Evolutionary conservation across 164 flowering plant genomes (phyloP).

Genomic region (Annona cherimola): DNA sequence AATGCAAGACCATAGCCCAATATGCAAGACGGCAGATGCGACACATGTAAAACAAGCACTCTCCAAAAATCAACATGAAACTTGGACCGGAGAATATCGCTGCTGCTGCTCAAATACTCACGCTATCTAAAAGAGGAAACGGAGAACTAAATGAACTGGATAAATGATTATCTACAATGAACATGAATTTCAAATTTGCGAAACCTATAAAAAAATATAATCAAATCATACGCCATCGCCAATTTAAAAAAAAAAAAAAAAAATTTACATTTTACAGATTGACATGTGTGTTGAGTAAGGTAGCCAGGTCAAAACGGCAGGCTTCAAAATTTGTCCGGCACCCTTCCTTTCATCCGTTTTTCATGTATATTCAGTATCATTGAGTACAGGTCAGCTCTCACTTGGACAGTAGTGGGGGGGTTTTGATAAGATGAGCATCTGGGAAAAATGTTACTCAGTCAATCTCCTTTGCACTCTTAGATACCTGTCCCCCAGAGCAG

Average conservation of each 20-base stretch:
- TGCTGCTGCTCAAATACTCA: not conserved
- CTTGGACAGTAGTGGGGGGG: conserved; percentile 10
- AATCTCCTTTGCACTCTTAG: conserved; percentile 53
- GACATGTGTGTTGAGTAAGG: conserved; percentile 11
- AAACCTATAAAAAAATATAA: conserved; percentile 9
- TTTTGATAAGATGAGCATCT: conserved; percentile 10
- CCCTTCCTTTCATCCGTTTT: conserved; percentile 8
- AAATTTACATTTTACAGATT: conserved; percentile 35
- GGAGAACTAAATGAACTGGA: not conserved
- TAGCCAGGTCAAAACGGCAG: conserved; percentile 13
- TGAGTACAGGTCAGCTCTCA: conserved; percentile 6
- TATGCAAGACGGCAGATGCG: too few species aligned
- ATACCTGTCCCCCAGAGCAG: conserved; percentile 60
- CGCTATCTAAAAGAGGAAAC: not conserved
- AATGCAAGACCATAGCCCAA: too few species aligned
- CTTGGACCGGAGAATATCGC: not conserved
- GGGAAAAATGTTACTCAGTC: conserved; percentile 24
- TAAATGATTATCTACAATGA: conserved; percentile 7
- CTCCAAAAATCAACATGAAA: not conserved
- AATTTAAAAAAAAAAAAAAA: too few species aligned
- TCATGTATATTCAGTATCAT: not conserved
- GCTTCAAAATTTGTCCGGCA: conserved; percentile 10
- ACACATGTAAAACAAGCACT: too few species aligned
- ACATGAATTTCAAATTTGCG: not conserved
- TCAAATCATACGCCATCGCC: conserved; percentile 29